Evolutionary conservation across 2,329 filamentous ascomycete genomes (phyloP).

Genomic region (Claviceps sp.): DNA sequence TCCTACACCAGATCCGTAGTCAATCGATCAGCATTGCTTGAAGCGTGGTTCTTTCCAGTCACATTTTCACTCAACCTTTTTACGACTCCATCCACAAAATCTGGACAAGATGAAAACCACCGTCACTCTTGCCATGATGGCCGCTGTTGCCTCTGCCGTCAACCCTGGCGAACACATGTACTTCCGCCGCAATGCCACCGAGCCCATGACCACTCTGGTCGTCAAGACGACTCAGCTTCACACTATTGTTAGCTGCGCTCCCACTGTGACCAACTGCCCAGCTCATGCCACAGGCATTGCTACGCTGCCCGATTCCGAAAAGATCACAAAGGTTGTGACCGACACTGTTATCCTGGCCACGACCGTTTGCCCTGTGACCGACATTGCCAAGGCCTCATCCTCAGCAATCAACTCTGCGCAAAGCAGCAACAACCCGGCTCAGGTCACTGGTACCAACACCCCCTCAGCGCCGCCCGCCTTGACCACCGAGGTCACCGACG

Average conservation of each 20-base stretch:
- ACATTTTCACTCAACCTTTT: neutral
- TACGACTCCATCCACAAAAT: neutral
- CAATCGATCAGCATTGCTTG: neutral
- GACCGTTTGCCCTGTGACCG: slow-evolving; percentile 32
- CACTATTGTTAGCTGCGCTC: slow-evolving; percentile 44
- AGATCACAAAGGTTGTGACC: slow-evolving; percentile 21
- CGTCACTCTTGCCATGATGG: slow-evolving; percentile 30
- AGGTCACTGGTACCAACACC: too few species aligned
- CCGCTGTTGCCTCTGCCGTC: slow-evolving; percentile 29
- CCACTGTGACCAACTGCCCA: slow-evolving; percentile 44
- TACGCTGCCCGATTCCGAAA: slow-evolving; percentile 22
- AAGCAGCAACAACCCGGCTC: slow-evolving; percentile 13
- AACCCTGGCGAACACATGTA: slow-evolving; percentile 20
- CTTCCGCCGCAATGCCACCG: slow-evolving; percentile 16
- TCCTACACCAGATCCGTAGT: neutral
- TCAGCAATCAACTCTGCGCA: too few species aligned
- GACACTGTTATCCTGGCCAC: slow-evolving; percentile 24
- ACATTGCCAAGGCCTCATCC: slow-evolving; percentile 26
- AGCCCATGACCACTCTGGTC: slow-evolving; percentile 26
- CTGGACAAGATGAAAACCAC: slow-evolving; percentile 34
- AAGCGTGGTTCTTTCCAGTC: neutral
- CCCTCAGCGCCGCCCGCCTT: slow-evolving; percentile 11
- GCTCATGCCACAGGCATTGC: slow-evolving; percentile 18
- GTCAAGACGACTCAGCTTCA: slow-evolving; percentile 41
- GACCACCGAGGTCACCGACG: slow-evolving; percentile 15